Evolutionary conservation across 495 filamentous ascomycete genomes (phyloP).

Genomic region (Neurospora sp.): DNA sequence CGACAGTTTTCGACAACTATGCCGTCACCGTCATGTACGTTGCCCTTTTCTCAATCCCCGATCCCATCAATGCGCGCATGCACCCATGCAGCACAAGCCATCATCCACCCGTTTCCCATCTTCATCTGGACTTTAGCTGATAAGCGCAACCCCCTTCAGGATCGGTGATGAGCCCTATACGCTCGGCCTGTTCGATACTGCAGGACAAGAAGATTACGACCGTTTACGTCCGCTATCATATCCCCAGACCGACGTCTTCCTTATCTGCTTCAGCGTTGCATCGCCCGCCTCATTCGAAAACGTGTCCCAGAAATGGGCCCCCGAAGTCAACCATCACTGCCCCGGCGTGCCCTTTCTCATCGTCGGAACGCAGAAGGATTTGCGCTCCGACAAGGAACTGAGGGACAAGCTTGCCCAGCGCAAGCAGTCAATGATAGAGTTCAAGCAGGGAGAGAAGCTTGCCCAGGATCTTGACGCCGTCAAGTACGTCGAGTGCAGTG

Average conservation of each 20-base stretch:
- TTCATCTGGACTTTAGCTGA: neutral
- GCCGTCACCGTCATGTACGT: constrained; percentile 98
- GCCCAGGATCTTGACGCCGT: constrained; percentile 92
- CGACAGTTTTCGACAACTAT: constrained; percentile 99
- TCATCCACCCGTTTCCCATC: neutral
- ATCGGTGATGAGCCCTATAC: constrained; percentile 99
- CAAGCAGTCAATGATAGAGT: constrained; percentile 74
- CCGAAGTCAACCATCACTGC: constrained; percentile 97
- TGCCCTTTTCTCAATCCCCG: neutral
- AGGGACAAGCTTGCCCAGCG: constrained; percentile 65
- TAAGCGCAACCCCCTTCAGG: constrained; percentile 40
- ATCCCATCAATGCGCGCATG: neutral
- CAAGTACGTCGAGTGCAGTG: constrained; percentile 98
- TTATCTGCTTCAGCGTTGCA: constrained; percentile 97
- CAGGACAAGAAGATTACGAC: constrained; percentile 99
- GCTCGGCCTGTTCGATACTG: constrained; percentile 94
- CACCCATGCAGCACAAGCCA: neutral
- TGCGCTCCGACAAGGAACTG: constrained; percentile 81
- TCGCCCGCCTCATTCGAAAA: constrained; percentile 99
- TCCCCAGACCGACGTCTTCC: constrained; percentile 96
- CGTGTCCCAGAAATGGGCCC: constrained; percentile 98
- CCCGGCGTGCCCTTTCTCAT: constrained; percentile 96
- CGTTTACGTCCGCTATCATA: constrained; percentile 93
- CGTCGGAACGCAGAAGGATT: constrained; percentile 94
- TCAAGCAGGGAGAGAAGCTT: constrained; percentile 68